A percentile compares a stretch with the other conserved stretches of the same genome.
Evolutionary conservation across 495 filamentous ascomycete genomes (phyloP).

Genomic region (Entonaema liquescens): DNA sequence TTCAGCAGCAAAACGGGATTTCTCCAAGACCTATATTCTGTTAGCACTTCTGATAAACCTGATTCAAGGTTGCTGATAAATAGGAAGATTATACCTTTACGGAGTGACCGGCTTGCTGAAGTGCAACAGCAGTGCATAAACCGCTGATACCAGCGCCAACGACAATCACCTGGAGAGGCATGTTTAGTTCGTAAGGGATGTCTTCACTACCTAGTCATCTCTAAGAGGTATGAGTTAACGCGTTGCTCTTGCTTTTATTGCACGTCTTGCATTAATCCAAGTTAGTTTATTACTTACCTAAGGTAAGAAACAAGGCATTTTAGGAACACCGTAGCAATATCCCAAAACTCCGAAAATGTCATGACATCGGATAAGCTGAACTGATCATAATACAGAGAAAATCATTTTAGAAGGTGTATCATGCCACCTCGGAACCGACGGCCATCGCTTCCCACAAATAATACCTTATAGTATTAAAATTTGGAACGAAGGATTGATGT

Average conservation of each 20-base stretch:
- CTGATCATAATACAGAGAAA: background rate
- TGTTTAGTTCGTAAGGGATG: background rate
- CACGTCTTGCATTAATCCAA: background rate
- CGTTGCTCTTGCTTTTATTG: background rate
- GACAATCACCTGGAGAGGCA: slow-evolving; percentile 51
- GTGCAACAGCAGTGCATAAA: slow-evolving; percentile 63
- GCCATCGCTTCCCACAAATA: background rate
- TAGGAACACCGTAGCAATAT: background rate
- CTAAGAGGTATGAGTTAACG: background rate
- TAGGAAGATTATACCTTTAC: slow-evolving; percentile 48
- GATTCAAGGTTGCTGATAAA: background rate
- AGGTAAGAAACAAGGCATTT: background rate
- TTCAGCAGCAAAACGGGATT: background rate
- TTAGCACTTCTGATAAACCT: background rate
- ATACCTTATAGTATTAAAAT: background rate
- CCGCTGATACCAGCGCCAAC: slow-evolving; percentile 68
- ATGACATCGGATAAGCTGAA: background rate
- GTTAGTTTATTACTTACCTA: background rate
- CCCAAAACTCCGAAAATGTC: background rate
- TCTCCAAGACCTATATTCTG: slow-evolving; percentile 7
- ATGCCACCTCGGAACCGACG: background rate
- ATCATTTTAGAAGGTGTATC: background rate
- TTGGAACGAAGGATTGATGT: background rate
- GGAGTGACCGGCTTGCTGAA: slow-evolving; percentile 61
- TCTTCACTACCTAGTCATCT: background rate